phyloP scores from a whole-genome alignment of 2,329 filamentous ascomycete genomes.

The Malbranchea zuffiana region DNA sequence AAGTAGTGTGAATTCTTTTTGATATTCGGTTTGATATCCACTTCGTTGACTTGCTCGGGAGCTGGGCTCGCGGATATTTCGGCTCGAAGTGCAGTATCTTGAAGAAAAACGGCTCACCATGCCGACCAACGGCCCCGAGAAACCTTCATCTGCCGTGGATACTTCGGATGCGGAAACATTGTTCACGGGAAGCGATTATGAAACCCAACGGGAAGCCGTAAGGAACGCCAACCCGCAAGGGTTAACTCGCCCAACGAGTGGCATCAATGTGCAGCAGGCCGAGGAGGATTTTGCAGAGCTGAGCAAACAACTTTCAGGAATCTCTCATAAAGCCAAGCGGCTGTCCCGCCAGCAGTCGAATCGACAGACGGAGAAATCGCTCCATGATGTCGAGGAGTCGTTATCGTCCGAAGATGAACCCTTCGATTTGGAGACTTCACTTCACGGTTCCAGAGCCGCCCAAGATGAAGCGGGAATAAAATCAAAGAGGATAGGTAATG shows the following conservation, averaged over 20 bases:
- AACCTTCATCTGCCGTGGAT: conserved; percentile 7
- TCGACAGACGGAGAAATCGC: conserved; percentile 18
- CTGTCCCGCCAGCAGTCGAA: conserved; percentile 27
- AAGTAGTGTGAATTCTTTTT: too few species aligned
- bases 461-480: conserved; percentile 69
- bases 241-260: conserved; percentile 23
- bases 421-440: conserved; percentile 65
- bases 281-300: conserved; percentile 35
- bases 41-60: too few species aligned
- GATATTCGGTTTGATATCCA: too few species aligned
- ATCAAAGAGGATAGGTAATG: conserved; percentile 57
- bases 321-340: conserved; percentile 28
- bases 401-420: conserved; percentile 41
- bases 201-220: conserved; percentile 22
- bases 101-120: too few species aligned
- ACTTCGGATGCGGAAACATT: conserved; percentile 22
- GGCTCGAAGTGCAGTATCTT: too few species aligned
- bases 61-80: too few species aligned
- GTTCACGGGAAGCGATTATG: conserved; percentile 19
- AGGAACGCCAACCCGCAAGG: conserved; percentile 25
- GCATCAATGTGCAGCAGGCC: conserved; percentile 38
- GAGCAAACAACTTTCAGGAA: conserved; percentile 29
- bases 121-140: too few species aligned
- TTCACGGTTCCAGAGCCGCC: conserved; percentile 60
- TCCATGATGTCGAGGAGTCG: conserved; percentile 45